Evolutionary conservation across 2,329 filamentous ascomycete genomes (phyloP), one percentile per base, ranked within the genome.

Genomic region (Aureobasidium lini): DNA sequence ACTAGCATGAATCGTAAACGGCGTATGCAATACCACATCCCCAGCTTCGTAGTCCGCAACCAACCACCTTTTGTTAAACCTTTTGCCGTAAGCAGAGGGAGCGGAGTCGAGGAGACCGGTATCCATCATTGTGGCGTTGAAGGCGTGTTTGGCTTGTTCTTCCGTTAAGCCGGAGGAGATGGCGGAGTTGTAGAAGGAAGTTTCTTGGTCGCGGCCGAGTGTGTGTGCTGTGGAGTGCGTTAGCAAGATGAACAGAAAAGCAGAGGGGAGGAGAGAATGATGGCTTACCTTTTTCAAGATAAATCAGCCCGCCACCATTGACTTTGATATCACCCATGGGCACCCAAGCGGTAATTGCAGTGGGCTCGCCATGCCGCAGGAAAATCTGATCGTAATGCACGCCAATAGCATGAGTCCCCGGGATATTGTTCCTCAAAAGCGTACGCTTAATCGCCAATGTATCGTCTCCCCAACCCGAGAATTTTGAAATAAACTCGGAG

Each of bases 41-140:
- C 82, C 73, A 61, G 84, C 72, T 65, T 85, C 74, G 63, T 82
- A 84, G 63, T 68, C 77, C 63, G 70, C 81, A 68, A 74, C 79
- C 70, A 75, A 73, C 83, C 71, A 84, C 67, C 67, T 64, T 56
- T 67, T 67, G 15, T 69, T 75, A 59, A 78, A 72, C 2, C 72
- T 70, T 28, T 72, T 71, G 2, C 74, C 74, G 62, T 77, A 79
- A 37, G 72, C 72, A 18, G 71, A 72, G 1, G 81, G 78, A 0
- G 74, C 76, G 32, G 83, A 77, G 9, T 77, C 77, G 1, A 85
- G 72, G 37, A 84, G 67, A 0, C 81, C 82, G 0, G 75, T 80
- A 0, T 73, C 71, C 72, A 84, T 80, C 69, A 70, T 70, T 54
- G 70, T 69, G 31, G 48, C 37, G 57, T 70, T 70, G 61, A 82